Evolutionary conservation across 163 green algal genomes (phyloP).

Genomic region (Scenedesmus sp.): DNA sequence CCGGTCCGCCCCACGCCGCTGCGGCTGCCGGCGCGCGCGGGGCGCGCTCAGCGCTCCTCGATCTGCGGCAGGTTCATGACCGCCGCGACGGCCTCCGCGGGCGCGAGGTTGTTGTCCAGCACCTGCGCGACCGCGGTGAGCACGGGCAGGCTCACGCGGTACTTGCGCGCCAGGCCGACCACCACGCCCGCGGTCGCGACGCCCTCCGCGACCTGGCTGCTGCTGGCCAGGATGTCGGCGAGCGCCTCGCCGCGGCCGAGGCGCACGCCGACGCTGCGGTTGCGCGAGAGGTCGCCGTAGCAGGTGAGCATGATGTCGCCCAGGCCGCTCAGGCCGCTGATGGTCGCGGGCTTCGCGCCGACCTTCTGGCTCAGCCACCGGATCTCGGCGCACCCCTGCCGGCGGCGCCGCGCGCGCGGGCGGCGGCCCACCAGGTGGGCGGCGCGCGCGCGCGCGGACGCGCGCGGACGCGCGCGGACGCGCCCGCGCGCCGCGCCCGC

Average conservation of each 20-base stretch:
- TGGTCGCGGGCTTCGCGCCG: slow-evolving; percentile 90
- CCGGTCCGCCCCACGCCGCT: not conserved
- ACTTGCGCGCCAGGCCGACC: slow-evolving; percentile 87
- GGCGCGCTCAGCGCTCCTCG: slow-evolving; percentile 69
- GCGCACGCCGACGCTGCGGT: slow-evolving; percentile 92
- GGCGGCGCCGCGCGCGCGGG: too few species aligned
- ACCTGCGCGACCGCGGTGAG: slow-evolving; percentile 96
- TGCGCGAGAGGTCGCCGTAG: slow-evolving; percentile 95
- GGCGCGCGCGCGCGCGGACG: too few species aligned
- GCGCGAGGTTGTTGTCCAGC: slow-evolving; percentile 83
- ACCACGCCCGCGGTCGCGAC: slow-evolving; percentile 96
- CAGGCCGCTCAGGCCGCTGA: slow-evolving; percentile 90
- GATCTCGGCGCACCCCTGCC: slow-evolving; percentile 76
- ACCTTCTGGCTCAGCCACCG: slow-evolving; percentile 94
- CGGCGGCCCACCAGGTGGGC: too few species aligned
- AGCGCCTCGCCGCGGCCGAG: slow-evolving; percentile 91
- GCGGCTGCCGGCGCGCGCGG: not conserved
- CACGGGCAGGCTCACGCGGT: slow-evolving; percentile 94
- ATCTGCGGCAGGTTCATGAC: slow-evolving; percentile 98
- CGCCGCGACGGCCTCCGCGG: slow-evolving; percentile 85
- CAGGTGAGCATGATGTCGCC: slow-evolving; percentile 99
- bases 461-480: too few species aligned
- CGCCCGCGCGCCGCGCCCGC: too few species aligned
- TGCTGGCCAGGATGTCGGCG: slow-evolving; percentile 89
- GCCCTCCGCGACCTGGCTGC: slow-evolving; percentile 92